These are phyloP conservation scores for Annulohypoxylon truncatum DNA, from an alignment of 2,329 filamentous ascomycete species.

Conservation along the genomic window DNA sequence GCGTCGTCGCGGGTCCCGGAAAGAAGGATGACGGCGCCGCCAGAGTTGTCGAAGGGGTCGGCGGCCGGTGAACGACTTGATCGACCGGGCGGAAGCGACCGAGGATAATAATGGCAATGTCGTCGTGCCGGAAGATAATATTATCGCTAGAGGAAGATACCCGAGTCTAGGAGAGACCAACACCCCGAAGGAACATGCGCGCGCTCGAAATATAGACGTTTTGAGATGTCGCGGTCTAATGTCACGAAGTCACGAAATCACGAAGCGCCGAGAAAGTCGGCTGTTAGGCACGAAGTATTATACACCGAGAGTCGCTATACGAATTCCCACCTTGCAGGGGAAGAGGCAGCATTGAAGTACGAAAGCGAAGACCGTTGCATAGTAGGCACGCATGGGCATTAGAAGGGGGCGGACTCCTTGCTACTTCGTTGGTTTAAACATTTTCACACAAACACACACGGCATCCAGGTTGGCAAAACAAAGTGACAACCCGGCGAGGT, in stretches of 20 bases:
- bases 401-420: conserved; percentile 25
- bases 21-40: conserved; percentile 48
- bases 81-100: background rate
- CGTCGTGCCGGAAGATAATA: conserved; percentile 12
- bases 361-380: conserved; percentile 37
- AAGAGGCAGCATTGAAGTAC: conserved; percentile 7
- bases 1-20: conserved; percentile 43
- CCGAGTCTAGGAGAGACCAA: background rate
- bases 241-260: conserved; percentile 41
- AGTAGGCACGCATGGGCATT: conserved; percentile 25
- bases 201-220: conserved; percentile 15
- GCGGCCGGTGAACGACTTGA: conserved; percentile 43
- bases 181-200: background rate
- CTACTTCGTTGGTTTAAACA: conserved; percentile 22
- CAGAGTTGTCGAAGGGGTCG: conserved; percentile 47
- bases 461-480: conserved; percentile 38
- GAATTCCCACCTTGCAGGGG: conserved; percentile 6
- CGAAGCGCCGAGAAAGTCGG: conserved; percentile 29
- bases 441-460: conserved; percentile 32
- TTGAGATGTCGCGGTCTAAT: conserved; percentile 15
- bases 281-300: conserved; percentile 21
- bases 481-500: conserved; percentile 31
- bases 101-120: conserved; percentile 18
- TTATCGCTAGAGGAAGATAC: conserved; percentile 11
- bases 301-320: conserved; percentile 26